phyloP scores from a whole-genome alignment of 441 rosid genomes.

The Geranium incanum region DNA sequence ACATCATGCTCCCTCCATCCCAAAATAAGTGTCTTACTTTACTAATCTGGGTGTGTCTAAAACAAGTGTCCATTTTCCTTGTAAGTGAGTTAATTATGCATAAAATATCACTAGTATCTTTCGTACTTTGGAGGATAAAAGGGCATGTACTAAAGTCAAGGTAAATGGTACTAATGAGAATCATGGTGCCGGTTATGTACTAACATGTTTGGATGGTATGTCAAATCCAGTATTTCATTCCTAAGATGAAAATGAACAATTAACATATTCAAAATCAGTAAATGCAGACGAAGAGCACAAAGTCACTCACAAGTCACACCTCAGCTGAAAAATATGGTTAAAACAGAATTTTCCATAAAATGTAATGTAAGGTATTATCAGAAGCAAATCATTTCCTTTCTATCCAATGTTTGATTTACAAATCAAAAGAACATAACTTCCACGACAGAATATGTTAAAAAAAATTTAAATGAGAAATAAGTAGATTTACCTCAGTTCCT shows the following conservation, averaged over 20 bases:
- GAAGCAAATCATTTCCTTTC: neutral
- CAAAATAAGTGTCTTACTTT: neutral
- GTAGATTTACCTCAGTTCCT: conserved; percentile 60
- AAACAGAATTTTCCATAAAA: neutral
- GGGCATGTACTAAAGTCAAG: neutral
- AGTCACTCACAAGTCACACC: neutral
- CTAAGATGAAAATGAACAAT: neutral
- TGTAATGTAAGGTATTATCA: neutral
- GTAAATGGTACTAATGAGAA: neutral
- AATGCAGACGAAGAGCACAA: neutral
- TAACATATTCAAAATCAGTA: neutral
- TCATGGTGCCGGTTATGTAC: neutral
- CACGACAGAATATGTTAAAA: neutral
- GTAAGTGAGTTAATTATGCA: neutral
- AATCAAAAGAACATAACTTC: neutral
- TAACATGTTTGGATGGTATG: neutral
- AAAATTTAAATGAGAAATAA: neutral
- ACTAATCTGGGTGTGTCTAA: neutral
- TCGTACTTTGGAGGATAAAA: neutral
- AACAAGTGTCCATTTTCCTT: neutral
- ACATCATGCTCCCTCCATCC: neutral
- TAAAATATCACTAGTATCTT: neutral
- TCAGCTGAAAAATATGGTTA: neutral
- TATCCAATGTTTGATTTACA: neutral
- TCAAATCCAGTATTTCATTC: neutral